Percentiles rank a stretch among this genome's conserved stretches.
Evolutionary conservation across 2,329 filamentous ascomycete species (phyloP).

Genomic region (Penicillium sclerotiorum): DNA sequence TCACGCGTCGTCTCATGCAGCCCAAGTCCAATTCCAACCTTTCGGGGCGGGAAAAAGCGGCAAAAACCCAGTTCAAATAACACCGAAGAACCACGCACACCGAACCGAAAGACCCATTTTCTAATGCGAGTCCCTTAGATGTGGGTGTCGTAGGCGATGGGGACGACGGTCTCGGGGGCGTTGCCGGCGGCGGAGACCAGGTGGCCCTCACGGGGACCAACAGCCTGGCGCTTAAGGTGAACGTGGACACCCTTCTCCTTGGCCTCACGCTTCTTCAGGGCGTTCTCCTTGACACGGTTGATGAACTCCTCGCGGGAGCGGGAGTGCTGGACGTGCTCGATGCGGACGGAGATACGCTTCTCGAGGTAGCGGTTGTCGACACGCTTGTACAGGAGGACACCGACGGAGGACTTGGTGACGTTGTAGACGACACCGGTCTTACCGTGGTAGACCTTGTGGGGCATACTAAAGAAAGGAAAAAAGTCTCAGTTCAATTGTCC

Average conservation of each 20-base stretch:
- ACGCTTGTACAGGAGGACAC: conserved; percentile 99
- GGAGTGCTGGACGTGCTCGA: conserved; percentile 95
- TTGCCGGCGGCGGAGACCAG: conserved; percentile 80
- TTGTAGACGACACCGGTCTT: conserved; percentile 99
- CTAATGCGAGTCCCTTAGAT: conserved; percentile 66
- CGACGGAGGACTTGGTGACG: conserved; percentile 96
- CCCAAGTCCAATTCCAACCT: conserved; percentile 33
- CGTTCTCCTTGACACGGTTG: conserved; percentile 94
- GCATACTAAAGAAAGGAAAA: conserved; percentile 70
- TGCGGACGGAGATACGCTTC: conserved; percentile 99
- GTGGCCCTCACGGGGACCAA: conserved; percentile 75
- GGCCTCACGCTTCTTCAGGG: conserved; percentile 86
- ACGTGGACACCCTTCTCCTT: conserved; percentile 86
- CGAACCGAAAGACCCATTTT: conserved; percentile 31
- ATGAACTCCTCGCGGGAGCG: conserved; percentile 97
- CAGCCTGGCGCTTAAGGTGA: conserved; percentile 89
- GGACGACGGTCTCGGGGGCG: conserved; percentile 86
- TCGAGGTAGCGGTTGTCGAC: conserved; percentile 99
- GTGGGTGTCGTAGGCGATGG: conserved; percentile 95
- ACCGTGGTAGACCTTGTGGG: conserved; percentile 99
- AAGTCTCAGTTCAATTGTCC: conserved; percentile 17
- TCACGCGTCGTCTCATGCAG: conserved; percentile 42
- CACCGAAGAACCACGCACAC: conserved; percentile 42
- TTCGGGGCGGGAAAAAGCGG: conserved; percentile 33
- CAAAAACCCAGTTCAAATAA: conserved; percentile 36